phyloP scores from a whole-genome alignment of 345 rosid species.

The Acer negundo region DNA sequence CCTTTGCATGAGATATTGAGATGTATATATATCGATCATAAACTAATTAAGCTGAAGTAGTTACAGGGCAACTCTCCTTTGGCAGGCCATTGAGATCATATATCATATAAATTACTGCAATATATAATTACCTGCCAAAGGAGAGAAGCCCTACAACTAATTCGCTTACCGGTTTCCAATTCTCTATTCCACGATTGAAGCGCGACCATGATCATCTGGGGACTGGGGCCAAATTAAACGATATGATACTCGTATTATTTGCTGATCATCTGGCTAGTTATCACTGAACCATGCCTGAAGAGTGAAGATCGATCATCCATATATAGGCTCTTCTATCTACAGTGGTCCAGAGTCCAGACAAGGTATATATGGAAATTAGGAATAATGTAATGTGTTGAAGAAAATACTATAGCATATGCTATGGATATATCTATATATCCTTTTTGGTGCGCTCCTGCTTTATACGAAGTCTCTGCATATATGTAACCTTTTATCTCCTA shows the following conservation, averaged over 20 bases:
- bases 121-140: conserved; percentile 53
- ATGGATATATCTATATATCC: conserved; percentile 39
- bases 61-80: conserved; percentile 97
- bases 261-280: conserved; percentile 4
- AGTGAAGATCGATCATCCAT: background rate
- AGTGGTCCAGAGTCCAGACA: background rate
- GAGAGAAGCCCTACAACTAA: conserved; percentile 65
- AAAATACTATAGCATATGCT: conserved; percentile 48
- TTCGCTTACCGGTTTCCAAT: conserved; percentile 44
- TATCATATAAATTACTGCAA: too few species aligned
- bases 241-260: too few species aligned
- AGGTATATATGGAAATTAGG: background rate
- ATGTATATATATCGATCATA: background rate
- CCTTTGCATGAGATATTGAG: background rate
- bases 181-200: background rate
- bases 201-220: too few species aligned
- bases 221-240: too few species aligned
- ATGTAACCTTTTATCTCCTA: conserved; percentile 22
- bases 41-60: conserved; percentile 50
- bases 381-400: conserved; percentile 8
- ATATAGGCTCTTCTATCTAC: conserved; percentile 2
- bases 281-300: background rate
- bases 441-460: conserved; percentile 32
- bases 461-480: conserved; percentile 31
- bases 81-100: conserved; percentile 42